Evolutionary conservation across 768 basidiomycete genomes (phyloP).

Genomic region (Asterophora parasitica): DNA sequence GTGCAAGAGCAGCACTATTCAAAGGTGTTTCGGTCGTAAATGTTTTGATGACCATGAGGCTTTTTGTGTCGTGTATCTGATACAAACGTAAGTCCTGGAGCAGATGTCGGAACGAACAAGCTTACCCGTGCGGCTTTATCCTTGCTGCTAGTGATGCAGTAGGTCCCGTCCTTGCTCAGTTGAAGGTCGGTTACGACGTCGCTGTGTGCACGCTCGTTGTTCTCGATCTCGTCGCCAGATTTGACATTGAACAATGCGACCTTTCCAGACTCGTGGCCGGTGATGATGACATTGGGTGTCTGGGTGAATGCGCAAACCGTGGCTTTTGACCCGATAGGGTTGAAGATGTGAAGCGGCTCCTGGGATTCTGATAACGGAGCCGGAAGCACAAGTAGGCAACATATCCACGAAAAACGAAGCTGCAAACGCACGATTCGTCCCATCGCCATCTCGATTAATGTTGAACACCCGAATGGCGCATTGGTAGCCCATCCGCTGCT

Average conservation of each 20-base stretch:
- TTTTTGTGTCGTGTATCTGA: constrained; percentile 85
- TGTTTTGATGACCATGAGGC: constrained; percentile 87
- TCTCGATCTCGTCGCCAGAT: constrained; percentile 76
- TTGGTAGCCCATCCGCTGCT: constrained; percentile 93
- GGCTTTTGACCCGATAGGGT: constrained; percentile 91
- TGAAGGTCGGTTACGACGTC: constrained; percentile 92
- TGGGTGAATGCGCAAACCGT: constrained; percentile 92
- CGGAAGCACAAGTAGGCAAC: constrained; percentile 1
- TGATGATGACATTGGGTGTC: constrained; percentile 73
- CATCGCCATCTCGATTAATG: constrained; percentile 80
- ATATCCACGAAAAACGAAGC: neutral
- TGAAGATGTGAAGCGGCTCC: constrained; percentile 76
- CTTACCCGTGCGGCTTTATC: constrained; percentile 92
- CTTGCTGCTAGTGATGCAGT: constrained; percentile 95
- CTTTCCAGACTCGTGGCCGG: constrained; percentile 96
- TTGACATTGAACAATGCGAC: constrained; percentile 87
- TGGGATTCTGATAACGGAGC: constrained; percentile 50
- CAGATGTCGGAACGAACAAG: constrained; percentile 11
- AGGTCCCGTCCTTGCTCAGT: constrained; percentile 82
- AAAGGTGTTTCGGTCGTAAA: constrained; percentile 91
- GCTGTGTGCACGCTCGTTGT: constrained; percentile 84
- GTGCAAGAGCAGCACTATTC: constrained; percentile 88
- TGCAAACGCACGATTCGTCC: constrained; percentile 63
- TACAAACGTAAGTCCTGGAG: neutral
- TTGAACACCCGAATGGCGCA: constrained; percentile 89